A percentile compares a stretch with the other conserved stretches of the same genome.
Conservation (phyloP, 176 grass and related monocot species). For the Avena insularis region DNA sequence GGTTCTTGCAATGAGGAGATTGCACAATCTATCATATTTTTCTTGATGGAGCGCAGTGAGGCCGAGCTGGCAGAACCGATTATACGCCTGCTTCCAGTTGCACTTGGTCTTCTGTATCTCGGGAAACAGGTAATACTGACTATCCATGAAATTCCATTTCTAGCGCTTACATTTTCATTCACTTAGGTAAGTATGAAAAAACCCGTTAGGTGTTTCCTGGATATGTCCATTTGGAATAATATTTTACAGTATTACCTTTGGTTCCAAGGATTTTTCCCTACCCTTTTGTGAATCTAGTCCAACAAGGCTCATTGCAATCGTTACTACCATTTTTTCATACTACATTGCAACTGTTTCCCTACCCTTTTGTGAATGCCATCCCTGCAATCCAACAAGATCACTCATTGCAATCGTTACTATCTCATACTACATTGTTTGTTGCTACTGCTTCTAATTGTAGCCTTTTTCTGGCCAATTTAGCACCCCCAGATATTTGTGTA, state of each 20-base stretch:
- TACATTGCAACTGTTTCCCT: background rate
- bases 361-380: background rate
- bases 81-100: slow-evolving; percentile 85
- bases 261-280: slow-evolving; percentile 5
- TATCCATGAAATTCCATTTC: background rate
- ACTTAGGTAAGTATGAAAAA: background rate
- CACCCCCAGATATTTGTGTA: slow-evolving; percentile 2
- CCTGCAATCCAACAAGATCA: background rate
- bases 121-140: slow-evolving; percentile 83
- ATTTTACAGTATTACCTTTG: background rate
- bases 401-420: background rate
- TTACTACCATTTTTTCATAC: background rate
- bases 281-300: background rate
- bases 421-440: background rate
- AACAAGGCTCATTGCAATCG: background rate
- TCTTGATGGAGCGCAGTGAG: slow-evolving; percentile 89
- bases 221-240: slow-evolving; percentile 2
- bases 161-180: slow-evolving; percentile 6
- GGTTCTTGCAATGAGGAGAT: slow-evolving; percentile 99
- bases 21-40: slow-evolving; percentile 90
- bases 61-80: slow-evolving; percentile 82
- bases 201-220: background rate
- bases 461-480: slow-evolving; percentile 10
- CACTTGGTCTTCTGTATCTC: slow-evolving; percentile 95
- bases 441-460: slow-evolving; percentile 26